Conservation (phyloP, 2,329 filamentous ascomycete species). For the Fusarium hostae region DNA sequence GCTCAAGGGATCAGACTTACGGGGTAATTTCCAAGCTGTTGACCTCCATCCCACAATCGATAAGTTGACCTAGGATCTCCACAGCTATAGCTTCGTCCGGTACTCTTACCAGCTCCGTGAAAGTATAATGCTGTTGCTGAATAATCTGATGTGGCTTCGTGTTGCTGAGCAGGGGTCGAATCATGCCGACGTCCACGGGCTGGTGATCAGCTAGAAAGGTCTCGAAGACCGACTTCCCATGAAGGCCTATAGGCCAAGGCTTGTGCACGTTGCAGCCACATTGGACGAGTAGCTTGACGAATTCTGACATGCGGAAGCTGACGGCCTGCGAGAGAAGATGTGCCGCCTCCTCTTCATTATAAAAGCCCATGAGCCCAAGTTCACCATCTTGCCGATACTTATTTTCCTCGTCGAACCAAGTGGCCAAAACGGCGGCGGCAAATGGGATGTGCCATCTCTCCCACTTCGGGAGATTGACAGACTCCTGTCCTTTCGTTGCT, state of each 20-base stretch:
- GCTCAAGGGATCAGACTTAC: background rate
- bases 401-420: background rate
- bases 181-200: constrained; percentile 10
- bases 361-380: background rate
- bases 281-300: constrained; percentile 25
- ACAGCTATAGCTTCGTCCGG: background rate
- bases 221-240: constrained; percentile 25
- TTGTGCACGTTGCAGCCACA: constrained; percentile 21
- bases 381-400: background rate
- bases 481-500: background rate
- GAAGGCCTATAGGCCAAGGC: background rate
- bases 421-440: constrained; percentile 12
- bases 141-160: constrained; percentile 17
- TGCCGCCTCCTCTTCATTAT: constrained; percentile 14
- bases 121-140: constrained; percentile 23
- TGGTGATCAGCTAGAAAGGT: constrained; percentile 4
- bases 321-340: constrained; percentile 24
- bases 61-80: constrained; percentile 11
- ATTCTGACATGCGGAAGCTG: background rate
- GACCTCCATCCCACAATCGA: constrained; percentile 30
- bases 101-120: constrained; percentile 12
- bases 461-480: constrained; percentile 6
- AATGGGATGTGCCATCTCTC: constrained; percentile 28
- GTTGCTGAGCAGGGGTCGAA: constrained; percentile 18
- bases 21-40: constrained; percentile 15